A percentile compares a stretch with the other conserved stretches of the same genome.
These are phyloP conservation scores for Populus tomentosa DNA, from an alignment of 441 rosid species.

Conservation along the genomic window DNA sequence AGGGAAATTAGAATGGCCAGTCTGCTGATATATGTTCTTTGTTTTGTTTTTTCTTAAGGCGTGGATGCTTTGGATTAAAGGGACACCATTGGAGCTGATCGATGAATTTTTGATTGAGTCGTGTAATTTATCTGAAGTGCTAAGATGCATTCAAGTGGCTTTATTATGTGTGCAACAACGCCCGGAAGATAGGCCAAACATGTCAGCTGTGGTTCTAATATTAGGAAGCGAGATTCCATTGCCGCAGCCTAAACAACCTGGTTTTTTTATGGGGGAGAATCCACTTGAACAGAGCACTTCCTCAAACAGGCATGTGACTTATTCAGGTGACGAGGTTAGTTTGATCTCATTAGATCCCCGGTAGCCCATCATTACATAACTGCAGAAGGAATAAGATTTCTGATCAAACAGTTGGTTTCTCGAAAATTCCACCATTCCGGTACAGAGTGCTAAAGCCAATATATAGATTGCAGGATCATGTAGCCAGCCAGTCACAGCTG, in stretches of 20 bases:
- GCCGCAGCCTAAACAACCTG: slow-evolving; percentile 20
- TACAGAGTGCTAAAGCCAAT: too few relatives aligned
- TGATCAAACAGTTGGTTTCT: too few relatives aligned
- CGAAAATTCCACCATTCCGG: too few relatives aligned
- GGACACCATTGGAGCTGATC: slow-evolving; percentile 22
- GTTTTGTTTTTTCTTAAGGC: slow-evolving; percentile 20
- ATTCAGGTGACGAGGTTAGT: neutral
- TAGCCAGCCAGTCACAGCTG: neutral
- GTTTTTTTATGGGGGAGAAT: slow-evolving; percentile 7
- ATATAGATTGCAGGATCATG: too few relatives aligned
- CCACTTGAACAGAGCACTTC: neutral
- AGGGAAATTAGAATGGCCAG: neutral
- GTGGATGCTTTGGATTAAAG: slow-evolving; percentile 41
- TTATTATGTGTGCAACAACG: slow-evolving; percentile 36
- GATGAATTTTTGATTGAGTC: slow-evolving; percentile 23
- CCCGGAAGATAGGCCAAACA: slow-evolving; percentile 21
- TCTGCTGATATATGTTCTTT: neutral
- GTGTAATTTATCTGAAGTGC: slow-evolving; percentile 10
- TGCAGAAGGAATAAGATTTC: too few relatives aligned
- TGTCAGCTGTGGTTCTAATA: slow-evolving; percentile 34
- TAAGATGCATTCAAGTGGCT: slow-evolving; percentile 36
- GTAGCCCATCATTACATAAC: too few relatives aligned
- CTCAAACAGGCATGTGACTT: neutral
- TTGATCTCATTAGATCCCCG: neutral
- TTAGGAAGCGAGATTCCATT: slow-evolving; percentile 27